Conservation (phyloP, 2,329 filamentous ascomycete genomes). For the Knoxdaviesia proteae region DNA sequence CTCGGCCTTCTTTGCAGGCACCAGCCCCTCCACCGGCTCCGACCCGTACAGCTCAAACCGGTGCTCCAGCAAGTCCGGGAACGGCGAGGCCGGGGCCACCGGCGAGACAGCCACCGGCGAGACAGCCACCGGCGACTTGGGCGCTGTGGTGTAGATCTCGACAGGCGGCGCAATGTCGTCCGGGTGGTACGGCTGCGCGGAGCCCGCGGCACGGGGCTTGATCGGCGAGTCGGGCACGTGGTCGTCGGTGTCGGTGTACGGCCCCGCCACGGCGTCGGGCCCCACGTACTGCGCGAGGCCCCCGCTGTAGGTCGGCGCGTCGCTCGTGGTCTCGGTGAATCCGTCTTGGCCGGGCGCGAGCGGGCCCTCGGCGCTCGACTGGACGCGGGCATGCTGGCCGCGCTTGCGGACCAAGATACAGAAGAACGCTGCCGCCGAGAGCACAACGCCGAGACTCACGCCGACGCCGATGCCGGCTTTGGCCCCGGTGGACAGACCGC, state of each 20-base stretch:
- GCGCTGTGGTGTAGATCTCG: constrained; percentile 20
- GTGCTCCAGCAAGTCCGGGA: constrained; percentile 11
- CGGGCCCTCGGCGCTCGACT: constrained; percentile 4
- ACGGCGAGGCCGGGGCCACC: constrained; percentile 1
- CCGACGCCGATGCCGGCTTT: constrained; percentile 37
- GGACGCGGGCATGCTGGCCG: constrained; percentile 7
- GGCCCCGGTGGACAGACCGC: constrained; percentile 23
- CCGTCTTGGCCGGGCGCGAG: constrained; percentile 7
- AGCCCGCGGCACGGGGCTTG: constrained; percentile 17
- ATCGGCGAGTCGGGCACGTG: constrained; percentile 12
- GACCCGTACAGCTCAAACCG: constrained; percentile 25
- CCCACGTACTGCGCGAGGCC: constrained; percentile 22
- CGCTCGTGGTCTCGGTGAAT: constrained; percentile 14
- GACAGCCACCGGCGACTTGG: constrained; percentile 11
- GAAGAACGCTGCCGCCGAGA: constrained; percentile 16
- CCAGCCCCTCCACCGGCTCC: constrained; percentile 7
- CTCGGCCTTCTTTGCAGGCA: constrained; percentile 3
- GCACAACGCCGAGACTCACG: constrained; percentile 20
- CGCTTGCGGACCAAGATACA: constrained; percentile 22
- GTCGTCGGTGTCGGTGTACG: constrained; percentile 19
- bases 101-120: not conserved
- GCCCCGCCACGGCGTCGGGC: constrained; percentile 21
- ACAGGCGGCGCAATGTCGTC: constrained; percentile 29
- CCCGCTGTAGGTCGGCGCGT: constrained; percentile 6
- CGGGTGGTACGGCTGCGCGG: constrained; percentile 22